Conservation (phyloP, 805 yeast genomes). For the Scheffersomyces spartinae region DNA sequence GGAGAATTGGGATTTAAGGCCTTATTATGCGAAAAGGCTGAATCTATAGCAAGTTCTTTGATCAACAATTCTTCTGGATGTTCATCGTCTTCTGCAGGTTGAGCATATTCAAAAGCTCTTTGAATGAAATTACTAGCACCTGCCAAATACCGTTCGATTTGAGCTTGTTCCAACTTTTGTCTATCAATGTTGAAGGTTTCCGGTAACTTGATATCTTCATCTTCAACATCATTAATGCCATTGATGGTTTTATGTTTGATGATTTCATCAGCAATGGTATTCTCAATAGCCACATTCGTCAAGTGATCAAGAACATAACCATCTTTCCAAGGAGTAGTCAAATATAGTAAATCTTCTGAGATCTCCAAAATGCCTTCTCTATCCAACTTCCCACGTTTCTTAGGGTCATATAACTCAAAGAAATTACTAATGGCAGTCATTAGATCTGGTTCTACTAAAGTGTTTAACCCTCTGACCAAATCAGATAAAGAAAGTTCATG, state of each 20-base stretch:
- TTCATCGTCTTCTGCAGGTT: conserved; percentile 41
- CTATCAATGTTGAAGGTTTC: conserved; percentile 51
- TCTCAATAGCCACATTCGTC: conserved; percentile 53
- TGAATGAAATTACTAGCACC: conserved; percentile 83
- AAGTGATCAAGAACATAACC: conserved; percentile 52
- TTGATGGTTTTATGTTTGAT: no score
- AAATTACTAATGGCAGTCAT: conserved; percentile 72
- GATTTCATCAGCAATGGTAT: conserved; percentile 54
- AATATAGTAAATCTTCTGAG: conserved; percentile 75
- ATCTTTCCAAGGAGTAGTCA: conserved; percentile 82
- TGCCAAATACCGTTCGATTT: conserved; percentile 68
- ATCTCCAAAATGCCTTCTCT: conserved; percentile 72
- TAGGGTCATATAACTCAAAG: conserved; percentile 61
- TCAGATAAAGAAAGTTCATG: conserved; percentile 57
- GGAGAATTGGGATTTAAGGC: conserved; percentile 79
- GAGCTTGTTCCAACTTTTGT: conserved; percentile 48
- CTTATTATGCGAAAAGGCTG: conserved; percentile 48
- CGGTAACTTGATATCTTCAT: conserved; percentile 34
- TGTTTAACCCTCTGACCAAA: conserved; percentile 62
- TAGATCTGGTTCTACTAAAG: conserved; percentile 57
- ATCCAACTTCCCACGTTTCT: conserved; percentile 48
- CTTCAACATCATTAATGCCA: conserved; percentile 19
- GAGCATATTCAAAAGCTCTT: conserved; percentile 84
- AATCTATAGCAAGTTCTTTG: conserved; percentile 24
- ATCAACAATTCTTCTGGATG: conserved; percentile 23